Conservation (phyloP, 805 yeast genomes). For the Candida jianshihensis region DNA sequence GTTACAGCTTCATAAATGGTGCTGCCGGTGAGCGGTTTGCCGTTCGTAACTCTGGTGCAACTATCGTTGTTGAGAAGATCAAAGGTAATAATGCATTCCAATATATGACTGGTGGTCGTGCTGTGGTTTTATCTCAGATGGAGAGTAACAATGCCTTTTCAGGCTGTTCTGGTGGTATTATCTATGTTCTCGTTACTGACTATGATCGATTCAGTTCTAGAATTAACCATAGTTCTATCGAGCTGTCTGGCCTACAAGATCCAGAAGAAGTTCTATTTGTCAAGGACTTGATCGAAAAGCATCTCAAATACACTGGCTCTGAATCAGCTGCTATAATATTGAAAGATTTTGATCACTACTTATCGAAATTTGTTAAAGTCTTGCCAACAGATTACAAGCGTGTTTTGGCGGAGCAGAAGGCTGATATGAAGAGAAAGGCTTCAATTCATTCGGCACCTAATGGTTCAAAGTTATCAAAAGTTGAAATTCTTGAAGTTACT, state of each 20-base stretch:
- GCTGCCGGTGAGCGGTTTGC: constrained; percentile 98
- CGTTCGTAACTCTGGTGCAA: constrained; percentile 97
- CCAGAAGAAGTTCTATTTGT: constrained; percentile 92
- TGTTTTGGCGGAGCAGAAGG: constrained; percentile 72
- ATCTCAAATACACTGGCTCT: constrained; percentile 89
- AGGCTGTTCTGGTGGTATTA: constrained; percentile 99
- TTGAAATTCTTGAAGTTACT: constrained; percentile 68
- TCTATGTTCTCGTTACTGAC: constrained; percentile 91
- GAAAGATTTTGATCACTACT: constrained; percentile 78
- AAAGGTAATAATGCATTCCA: constrained; percentile 99
- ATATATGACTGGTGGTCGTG: constrained; percentile 99
- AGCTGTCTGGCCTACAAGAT: constrained; percentile 66
- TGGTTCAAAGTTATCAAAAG: too few relatives aligned
- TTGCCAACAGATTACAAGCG: constrained; percentile 87
- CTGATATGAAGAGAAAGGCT: constrained; percentile 50
- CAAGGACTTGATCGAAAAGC: constrained; percentile 90
- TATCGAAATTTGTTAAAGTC: constrained; percentile 88
- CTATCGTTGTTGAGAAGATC: constrained; percentile 87
- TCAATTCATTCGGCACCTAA: constrained; percentile 21
- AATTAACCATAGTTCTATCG: constrained; percentile 79
- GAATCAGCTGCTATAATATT: constrained; percentile 81
- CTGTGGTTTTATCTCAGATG: constrained; percentile 83
- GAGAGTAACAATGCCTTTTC: constrained; percentile 86
- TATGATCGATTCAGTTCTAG: constrained; percentile 74
- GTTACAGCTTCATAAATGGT: constrained; percentile 91